Base-by-base conservation (phyloP, 2,329 filamentous ascomycete genomes). In the Hypocrella siamensis region DNA sequence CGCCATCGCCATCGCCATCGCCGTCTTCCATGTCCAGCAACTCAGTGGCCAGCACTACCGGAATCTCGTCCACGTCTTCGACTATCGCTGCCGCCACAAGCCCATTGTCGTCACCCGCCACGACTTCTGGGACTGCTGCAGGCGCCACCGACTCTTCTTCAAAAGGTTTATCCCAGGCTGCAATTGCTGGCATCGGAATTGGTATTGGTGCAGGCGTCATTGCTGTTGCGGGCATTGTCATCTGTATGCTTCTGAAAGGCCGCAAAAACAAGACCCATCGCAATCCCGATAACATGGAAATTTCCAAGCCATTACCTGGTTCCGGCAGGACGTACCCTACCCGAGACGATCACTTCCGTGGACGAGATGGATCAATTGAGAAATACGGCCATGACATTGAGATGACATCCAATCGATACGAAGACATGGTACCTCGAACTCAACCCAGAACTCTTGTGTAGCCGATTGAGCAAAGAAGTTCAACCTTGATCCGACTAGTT, bases 371-470 rank as follows among this genome's bases (percentile, higher is more conserved):
- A 31, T 51, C 50, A n/a, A 48, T 52, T 28, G 56, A 60, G 33
- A 48, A 54, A 28, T 52, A 51, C 9, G 48, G 52, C 29, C 45
- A 50, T 12, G 63, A 66, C 29, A 53, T 70, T 27, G 66, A 72
- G 40, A 53, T 62, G 43, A 60, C 61, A 37, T 59, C 65, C 4
- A 58, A 63, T 36, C 58, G 65, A 26, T 73, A 73, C 39, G 68
- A 73, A 46, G 68, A 73, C 39, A 67, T 71, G 65, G 42, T 66
- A 16, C 66, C 66, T 18, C 54, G 65, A 28, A 55, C 61, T 36
- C 56, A 61, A 29, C 68, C 69, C 9, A 53, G 57, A 45, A 56
- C 48, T 12, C 53, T 60, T 49, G 53, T 61, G 8, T 60, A 36
- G 46, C 19, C 29, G 17, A 14, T 17, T 12, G 7, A 30, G n/a